Conservation (phyloP, 768 basidiomycete species). For the Hericium erinaceus region DNA sequence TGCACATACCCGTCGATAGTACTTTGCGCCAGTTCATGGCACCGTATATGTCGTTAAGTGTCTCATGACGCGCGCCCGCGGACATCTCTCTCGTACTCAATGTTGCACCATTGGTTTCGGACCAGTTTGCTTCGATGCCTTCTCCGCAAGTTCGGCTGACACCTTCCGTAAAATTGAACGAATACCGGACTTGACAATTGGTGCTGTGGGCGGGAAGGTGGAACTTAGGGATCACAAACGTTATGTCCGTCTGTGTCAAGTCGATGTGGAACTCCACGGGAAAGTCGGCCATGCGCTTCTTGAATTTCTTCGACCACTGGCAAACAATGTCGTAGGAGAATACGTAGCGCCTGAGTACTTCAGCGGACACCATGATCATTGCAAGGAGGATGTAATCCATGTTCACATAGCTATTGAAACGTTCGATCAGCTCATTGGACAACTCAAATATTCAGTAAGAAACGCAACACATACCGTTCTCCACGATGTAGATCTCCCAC, state of each 20-base stretch:
- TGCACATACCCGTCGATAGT: not conserved
- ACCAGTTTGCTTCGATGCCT: too few species aligned
- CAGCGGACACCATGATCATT: not conserved
- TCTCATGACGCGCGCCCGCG: not conserved
- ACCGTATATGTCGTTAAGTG: not conserved
- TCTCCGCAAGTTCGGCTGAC: too few species aligned
- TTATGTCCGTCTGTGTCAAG: not conserved
- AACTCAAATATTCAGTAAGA: too few species aligned
- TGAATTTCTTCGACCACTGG: constrained; percentile 18
- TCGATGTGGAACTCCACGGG: not conserved
- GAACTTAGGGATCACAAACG: not conserved
- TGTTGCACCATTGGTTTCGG: too few species aligned
- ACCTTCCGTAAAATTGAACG: too few species aligned
- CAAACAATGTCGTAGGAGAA: constrained; percentile 21
- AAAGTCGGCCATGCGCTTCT: not conserved
- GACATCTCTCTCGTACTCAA: constrained; percentile 4
- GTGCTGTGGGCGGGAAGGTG: constrained; percentile 20
- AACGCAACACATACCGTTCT: constrained; percentile 15
- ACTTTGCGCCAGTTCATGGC: not conserved
- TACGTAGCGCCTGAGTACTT: not conserved
- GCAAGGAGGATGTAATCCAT: not conserved
- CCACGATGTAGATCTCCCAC: constrained; percentile 20
- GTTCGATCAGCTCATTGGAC: too few species aligned
- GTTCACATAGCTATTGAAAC: not conserved
- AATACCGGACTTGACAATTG: constrained; percentile 17